Evolutionary conservation across 73 alveolate genomes (phyloP).

Genomic region (Stentor coeruleus): DNA sequence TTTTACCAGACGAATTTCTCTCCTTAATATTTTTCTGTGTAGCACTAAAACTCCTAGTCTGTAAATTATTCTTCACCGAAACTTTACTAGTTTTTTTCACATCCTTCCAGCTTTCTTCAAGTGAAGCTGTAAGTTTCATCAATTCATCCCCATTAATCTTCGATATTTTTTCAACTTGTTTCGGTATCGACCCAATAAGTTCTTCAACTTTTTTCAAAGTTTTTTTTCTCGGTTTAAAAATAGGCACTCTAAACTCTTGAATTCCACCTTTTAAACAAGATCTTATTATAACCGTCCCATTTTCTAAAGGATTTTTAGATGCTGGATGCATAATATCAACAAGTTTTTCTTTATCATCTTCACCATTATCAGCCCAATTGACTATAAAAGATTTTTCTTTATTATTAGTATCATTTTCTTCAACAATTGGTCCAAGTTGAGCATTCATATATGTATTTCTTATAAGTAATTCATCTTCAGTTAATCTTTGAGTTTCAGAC

Average conservation of each 20-base stretch:
- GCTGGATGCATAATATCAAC: slow-evolving; percentile 14
- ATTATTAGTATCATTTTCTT: slow-evolving; percentile 24
- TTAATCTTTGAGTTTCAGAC: slow-evolving; percentile 70
- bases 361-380: slow-evolving; percentile 15
- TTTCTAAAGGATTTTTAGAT: slow-evolving; percentile 18
- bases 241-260: slow-evolving; percentile 9
- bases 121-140: not conserved
- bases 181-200: not conserved
- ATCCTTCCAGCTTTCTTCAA: not conserved
- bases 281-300: not conserved
- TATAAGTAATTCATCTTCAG: slow-evolving; percentile 71
- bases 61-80: not conserved
- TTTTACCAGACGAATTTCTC: not conserved
- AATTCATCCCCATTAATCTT: not conserved
- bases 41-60: not conserved
- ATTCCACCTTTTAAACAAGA: slow-evolving; percentile 24
- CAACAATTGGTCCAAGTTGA: slow-evolving; percentile 78
- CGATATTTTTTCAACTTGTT: not conserved
- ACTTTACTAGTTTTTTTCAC: not conserved
- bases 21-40: not conserved
- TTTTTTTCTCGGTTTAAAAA: not conserved
- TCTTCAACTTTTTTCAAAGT: not conserved
- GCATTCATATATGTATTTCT: slow-evolving; percentile 86
- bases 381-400: not conserved
- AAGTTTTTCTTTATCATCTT: slow-evolving; percentile 17